phyloP scores from a whole-genome alignment of 768 basidiomycete genomes.

The Suillus spraguei region DNA sequence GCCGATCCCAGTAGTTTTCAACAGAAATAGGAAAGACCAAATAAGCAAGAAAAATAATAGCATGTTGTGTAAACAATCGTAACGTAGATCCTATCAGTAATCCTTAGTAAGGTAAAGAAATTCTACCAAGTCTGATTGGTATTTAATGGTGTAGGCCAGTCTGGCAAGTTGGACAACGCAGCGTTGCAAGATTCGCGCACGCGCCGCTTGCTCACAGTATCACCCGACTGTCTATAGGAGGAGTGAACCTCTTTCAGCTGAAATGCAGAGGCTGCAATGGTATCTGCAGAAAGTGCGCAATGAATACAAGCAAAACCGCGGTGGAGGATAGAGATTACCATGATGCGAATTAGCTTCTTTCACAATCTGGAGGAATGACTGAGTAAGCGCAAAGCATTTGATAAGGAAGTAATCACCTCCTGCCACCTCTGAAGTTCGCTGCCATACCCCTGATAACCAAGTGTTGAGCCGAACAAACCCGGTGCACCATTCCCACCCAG shows the following conservation, averaged over 20 bases:
- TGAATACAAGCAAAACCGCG: background rate
- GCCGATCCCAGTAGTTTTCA: background rate
- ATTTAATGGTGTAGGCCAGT: slow-evolving; percentile 60
- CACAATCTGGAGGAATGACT: slow-evolving; percentile 40
- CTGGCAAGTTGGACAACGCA: slow-evolving; percentile 68
- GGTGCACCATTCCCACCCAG: slow-evolving; percentile 43
- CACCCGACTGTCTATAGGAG: slow-evolving; percentile 75
- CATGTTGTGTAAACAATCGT: background rate
- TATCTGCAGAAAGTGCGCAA: slow-evolving; percentile 25
- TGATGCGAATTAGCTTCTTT: slow-evolving; percentile 57
- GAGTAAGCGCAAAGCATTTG: slow-evolving; percentile 12
- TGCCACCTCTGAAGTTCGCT: slow-evolving; percentile 60
- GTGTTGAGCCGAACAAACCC: slow-evolving; percentile 25
- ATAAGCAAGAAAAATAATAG: background rate
- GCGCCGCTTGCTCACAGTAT: slow-evolving; percentile 68
- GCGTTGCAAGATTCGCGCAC: slow-evolving; percentile 82
- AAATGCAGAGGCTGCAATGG: slow-evolving; percentile 68
- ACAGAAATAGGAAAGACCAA: background rate
- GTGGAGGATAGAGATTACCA: slow-evolving; percentile 39
- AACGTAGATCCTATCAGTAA: background rate
- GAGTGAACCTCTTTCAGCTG: slow-evolving; percentile 76
- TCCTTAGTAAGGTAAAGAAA: background rate
- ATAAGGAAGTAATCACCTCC: slow-evolving; percentile 44
- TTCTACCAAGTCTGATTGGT: slow-evolving; percentile 2
- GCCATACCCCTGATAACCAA: slow-evolving; percentile 44